These are phyloP conservation scores for Fusarium sp. DNA, from an alignment of 2,329 filamentous ascomycete genomes.

Conservation along the genomic window DNA sequence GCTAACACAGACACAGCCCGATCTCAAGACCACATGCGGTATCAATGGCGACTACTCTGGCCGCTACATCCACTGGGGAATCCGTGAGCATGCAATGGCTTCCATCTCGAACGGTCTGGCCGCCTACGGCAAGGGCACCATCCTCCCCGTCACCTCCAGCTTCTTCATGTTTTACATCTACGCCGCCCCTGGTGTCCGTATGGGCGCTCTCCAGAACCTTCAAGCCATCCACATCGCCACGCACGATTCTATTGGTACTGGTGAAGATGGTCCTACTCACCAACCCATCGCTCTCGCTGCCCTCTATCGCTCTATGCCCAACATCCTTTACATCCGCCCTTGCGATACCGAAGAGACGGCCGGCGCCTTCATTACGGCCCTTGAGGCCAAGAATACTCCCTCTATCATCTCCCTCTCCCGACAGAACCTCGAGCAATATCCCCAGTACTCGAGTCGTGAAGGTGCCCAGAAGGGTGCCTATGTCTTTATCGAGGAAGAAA, in stretches of 20 bases:
- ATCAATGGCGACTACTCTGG: conserved; percentile 66
- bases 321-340: conserved; percentile 69
- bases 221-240: conserved; percentile 70
- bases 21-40: conserved; percentile 56
- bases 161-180: conserved; percentile 74
- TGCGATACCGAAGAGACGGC: conserved; percentile 68
- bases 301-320: conserved; percentile 72
- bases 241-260: conserved; percentile 69
- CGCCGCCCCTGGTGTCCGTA: conserved; percentile 68
- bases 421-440: conserved; percentile 56
- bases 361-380: conserved; percentile 63
- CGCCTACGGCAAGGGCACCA: conserved; percentile 64
- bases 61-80: conserved; percentile 69
- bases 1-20: conserved; percentile 45
- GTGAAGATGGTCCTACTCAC: conserved; percentile 71
- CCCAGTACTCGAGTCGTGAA: conserved; percentile 53
- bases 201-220: conserved; percentile 67
- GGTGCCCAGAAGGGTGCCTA: conserved; percentile 59
- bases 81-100: conserved; percentile 72
- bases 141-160: conserved; percentile 67
- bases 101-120: conserved; percentile 68
- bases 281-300: conserved; percentile 68
- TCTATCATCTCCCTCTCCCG: conserved; percentile 62
- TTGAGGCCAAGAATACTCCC: conserved; percentile 55
- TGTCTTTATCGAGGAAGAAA: conserved; percentile 55